Percentiles rank a stretch among this genome's conserved stretches.
phyloP scores from a whole-genome alignment of 176 grass and related monocot species.

The Carex kokanica region DNA sequence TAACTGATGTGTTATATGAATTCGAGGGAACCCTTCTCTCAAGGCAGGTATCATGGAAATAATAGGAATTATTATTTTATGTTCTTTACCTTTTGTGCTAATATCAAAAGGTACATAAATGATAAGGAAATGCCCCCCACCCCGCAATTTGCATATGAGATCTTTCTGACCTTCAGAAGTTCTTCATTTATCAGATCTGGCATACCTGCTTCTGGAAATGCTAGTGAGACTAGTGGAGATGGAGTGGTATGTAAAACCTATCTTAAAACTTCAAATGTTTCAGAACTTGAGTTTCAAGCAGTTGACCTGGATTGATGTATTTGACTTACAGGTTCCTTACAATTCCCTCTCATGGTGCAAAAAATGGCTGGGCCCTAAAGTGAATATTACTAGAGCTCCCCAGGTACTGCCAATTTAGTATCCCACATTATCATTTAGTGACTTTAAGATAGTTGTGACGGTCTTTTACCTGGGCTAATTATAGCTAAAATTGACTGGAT shows the following conservation, averaged over 20 bases:
- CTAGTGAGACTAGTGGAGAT: slow-evolving; percentile 70
- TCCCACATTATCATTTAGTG: neutral
- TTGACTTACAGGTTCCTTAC: slow-evolving; percentile 69
- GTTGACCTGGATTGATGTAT: slow-evolving; percentile 12
- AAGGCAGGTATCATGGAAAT: slow-evolving; percentile 67
- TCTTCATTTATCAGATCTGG: slow-evolving; percentile 77
- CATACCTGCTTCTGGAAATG: slow-evolving; percentile 77
- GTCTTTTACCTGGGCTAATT: neutral
- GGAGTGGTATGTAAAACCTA: slow-evolving; percentile 62
- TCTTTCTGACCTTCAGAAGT: slow-evolving; percentile 23
- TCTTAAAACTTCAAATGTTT: slow-evolving; percentile 22
- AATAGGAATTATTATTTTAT: slow-evolving; percentile 4
- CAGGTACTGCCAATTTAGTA: slow-evolving; percentile 48
- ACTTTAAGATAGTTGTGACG: neutral
- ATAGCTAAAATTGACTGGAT: slow-evolving; percentile 5
- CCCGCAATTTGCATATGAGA: neutral
- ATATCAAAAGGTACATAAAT: neutral
- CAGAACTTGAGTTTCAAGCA: neutral
- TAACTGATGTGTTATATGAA: slow-evolving; percentile 96
- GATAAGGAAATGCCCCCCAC: neutral
- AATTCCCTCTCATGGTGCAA: slow-evolving; percentile 99
- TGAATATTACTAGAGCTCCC: slow-evolving; percentile 89
- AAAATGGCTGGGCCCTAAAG: slow-evolving; percentile 91
- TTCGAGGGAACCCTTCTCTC: slow-evolving; percentile 75
- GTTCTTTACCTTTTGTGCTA: neutral